Evolutionary conservation across 495 filamentous ascomycete species (phyloP).

Genomic region (Hyphodiscus hymeniophilus): DNA sequence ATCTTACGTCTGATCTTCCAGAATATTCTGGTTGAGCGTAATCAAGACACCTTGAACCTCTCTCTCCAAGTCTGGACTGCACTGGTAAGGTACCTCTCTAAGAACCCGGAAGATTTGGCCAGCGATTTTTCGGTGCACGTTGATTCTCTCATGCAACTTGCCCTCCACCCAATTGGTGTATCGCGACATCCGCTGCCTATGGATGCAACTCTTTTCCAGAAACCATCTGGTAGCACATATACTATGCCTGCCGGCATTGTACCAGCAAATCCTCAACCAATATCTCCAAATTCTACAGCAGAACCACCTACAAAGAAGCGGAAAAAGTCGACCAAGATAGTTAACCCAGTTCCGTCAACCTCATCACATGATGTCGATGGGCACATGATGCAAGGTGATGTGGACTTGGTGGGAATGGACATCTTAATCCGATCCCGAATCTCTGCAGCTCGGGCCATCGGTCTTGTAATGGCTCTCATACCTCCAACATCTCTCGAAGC

Average conservation of each 20-base stretch:
- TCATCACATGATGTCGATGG: slow-evolving; percentile 91
- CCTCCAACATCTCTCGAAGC: slow-evolving; percentile 36
- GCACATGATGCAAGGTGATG: slow-evolving; percentile 94
- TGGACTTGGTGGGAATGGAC: slow-evolving; percentile 87
- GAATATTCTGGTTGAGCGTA: slow-evolving; percentile 88
- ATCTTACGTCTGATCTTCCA: slow-evolving; percentile 86
- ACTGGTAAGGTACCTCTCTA: slow-evolving; percentile 58
- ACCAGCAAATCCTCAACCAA: slow-evolving; percentile 41
- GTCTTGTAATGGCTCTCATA: slow-evolving; percentile 59
- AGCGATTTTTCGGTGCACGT: slow-evolving; percentile 63
- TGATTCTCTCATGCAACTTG: slow-evolving; percentile 66
- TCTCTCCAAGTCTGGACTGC: slow-evolving; percentile 85
- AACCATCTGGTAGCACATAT: slow-evolving; percentile 85
- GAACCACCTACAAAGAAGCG: slow-evolving; percentile 56
- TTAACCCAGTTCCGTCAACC: slow-evolving; percentile 48
- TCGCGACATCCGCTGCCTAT: slow-evolving; percentile 83
- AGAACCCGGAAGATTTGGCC: slow-evolving; percentile 47
- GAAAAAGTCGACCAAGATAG: slow-evolving; percentile 74
- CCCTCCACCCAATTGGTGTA: slow-evolving; percentile 85
- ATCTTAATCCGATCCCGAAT: slow-evolving; percentile 82
- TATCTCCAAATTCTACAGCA: slow-evolving; percentile 47
- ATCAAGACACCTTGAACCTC: slow-evolving; percentile 61
- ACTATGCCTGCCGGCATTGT: slow-evolving; percentile 35
- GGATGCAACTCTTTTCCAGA: slow-evolving; percentile 80
- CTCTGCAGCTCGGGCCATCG: slow-evolving; percentile 75